Conservation (phyloP, 768 basidiomycete genomes). For the Kondoa subrosea region DNA sequence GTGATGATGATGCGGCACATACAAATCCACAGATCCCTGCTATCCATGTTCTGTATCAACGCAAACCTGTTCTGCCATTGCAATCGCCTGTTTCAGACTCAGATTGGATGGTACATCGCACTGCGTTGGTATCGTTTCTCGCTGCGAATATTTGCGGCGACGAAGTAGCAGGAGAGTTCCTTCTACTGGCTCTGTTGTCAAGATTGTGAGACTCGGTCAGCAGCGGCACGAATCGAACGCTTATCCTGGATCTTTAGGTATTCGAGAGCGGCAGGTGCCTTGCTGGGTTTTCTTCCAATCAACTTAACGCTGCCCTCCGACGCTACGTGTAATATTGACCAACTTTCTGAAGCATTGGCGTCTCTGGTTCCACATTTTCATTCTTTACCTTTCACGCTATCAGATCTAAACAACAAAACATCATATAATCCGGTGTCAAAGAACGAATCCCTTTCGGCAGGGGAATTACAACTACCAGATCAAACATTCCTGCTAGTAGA, state of each 20-base stretch:
- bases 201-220: slow-evolving; percentile 18
- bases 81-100: neutral
- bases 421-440: slow-evolving; percentile 18
- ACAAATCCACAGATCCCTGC: neutral
- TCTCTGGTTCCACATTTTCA: slow-evolving; percentile 21
- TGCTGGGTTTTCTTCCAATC: slow-evolving; percentile 27
- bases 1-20: too few species aligned
- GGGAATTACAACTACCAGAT: slow-evolving; percentile 24
- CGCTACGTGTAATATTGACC: neutral
- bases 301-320: slow-evolving; percentile 24
- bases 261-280: slow-evolving; percentile 25
- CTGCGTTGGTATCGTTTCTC: slow-evolving; percentile 21
- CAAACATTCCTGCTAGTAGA: slow-evolving; percentile 26
- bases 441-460: slow-evolving; percentile 26
- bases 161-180: slow-evolving; percentile 27
- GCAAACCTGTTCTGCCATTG: neutral
- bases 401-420: slow-evolving; percentile 22
- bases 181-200: slow-evolving; percentile 24
- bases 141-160: slow-evolving; percentile 24
- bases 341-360: slow-evolving; percentile 8
- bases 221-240: neutral
- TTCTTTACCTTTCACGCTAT: slow-evolving; percentile 24
- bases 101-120: neutral
- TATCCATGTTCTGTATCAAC: neutral
- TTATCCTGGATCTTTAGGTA: slow-evolving; percentile 18